These are phyloP conservation scores for Nakaseomyces kungkrabaensis DNA, from an alignment of 1,139 yeast genomes.

Conservation along the genomic window DNA sequence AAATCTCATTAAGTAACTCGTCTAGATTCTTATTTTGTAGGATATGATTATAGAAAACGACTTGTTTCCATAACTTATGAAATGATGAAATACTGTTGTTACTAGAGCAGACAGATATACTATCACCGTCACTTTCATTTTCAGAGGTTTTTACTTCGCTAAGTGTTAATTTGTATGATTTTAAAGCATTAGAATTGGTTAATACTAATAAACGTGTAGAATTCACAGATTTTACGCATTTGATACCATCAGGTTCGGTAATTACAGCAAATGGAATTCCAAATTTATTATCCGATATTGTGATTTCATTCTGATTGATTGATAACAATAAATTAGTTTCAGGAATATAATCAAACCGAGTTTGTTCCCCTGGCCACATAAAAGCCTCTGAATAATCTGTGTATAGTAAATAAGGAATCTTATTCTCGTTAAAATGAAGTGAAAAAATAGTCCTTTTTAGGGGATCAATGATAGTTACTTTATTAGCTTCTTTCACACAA, in stretches of 20 bases:
- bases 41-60: slow-evolving; percentile 20
- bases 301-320: slow-evolving; percentile 10
- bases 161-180: slow-evolving; percentile 9
- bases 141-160: neutral
- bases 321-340: slow-evolving; percentile 9
- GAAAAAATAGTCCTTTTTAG: neutral
- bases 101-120: slow-evolving; percentile 14
- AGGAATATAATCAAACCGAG: neutral
- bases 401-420: neutral
- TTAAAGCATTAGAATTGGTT: slow-evolving; percentile 16
- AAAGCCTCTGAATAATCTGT: neutral
- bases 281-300: slow-evolving; percentile 21
- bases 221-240: slow-evolving; percentile 10
- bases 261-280: slow-evolving; percentile 22
- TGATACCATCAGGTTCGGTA: slow-evolving; percentile 18
- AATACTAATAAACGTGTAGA: slow-evolving; percentile 17
- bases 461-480: neutral
- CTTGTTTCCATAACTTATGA: slow-evolving; percentile 20
- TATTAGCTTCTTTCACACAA: neutral
- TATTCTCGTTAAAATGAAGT: neutral
- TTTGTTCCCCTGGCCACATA: neutral
- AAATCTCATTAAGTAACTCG: slow-evolving; percentile 17
- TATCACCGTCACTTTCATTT: slow-evolving; percentile 9
- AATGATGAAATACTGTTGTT: slow-evolving; percentile 16
- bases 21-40: slow-evolving; percentile 12